Conservation (phyloP, 192 early-diverging fungal species). For the Rhizophagus clarus region DNA sequence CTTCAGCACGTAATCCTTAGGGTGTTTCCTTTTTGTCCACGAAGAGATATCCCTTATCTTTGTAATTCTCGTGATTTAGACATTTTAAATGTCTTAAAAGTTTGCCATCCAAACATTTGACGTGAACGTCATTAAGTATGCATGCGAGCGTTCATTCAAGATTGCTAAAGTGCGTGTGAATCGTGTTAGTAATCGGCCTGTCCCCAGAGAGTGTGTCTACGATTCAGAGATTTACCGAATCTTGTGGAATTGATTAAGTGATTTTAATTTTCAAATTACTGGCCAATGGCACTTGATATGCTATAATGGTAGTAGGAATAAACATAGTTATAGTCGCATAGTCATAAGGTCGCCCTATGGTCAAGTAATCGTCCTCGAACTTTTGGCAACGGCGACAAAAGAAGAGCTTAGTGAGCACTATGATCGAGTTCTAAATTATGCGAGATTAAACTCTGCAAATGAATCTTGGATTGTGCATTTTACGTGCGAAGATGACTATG, state of each 20-base stretch:
- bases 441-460: background rate
- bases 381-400: constrained; percentile 1
- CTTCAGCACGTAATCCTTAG: constrained; percentile 25
- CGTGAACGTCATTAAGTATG: background rate
- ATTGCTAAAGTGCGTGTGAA: constrained; percentile 20
- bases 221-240: constrained; percentile 30
- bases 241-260: constrained; percentile 22
- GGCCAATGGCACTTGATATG: constrained; percentile 35
- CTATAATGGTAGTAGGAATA: background rate
- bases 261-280: constrained; percentile 7
- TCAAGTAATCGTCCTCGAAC: constrained; percentile 1
- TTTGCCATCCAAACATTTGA: constrained; percentile 22
- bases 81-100: constrained; percentile 11
- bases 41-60: constrained; percentile 13
- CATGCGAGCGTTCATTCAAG: constrained; percentile 18
- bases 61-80: constrained; percentile 7
- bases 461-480: constrained; percentile 22
- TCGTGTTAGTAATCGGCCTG: constrained; percentile 4
- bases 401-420: background rate
- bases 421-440: background rate
- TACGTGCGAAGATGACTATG: constrained; percentile 22
- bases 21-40: constrained; percentile 10
- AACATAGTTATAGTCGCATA: constrained; percentile 25
- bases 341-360: background rate
- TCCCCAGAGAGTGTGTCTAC: constrained; percentile 33